Evolutionary conservation across 257 asterid genomes (phyloP).

Genomic region (Voacanga thouarsii): DNA sequence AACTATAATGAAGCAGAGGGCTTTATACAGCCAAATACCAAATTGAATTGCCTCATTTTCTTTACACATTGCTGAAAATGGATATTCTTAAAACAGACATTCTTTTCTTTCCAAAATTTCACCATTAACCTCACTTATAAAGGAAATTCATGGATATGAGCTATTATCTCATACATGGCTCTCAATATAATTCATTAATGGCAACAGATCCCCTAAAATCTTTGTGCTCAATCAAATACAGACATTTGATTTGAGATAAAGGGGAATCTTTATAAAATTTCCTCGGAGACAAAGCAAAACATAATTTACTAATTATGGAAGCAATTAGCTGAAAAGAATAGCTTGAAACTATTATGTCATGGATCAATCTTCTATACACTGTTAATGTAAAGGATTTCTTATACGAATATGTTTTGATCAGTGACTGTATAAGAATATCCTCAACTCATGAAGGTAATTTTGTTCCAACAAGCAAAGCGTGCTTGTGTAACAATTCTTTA

Average conservation of each 20-base stretch:
- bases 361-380: background rate
- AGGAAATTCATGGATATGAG: background rate
- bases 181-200: background rate
- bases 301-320: too few species aligned
- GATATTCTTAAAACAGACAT: too few species aligned
- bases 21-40: background rate
- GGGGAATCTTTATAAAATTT: background rate
- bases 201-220: background rate
- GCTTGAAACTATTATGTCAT: background rate
- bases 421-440: background rate
- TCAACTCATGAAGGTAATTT: background rate
- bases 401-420: too few species aligned
- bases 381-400: background rate
- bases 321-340: background rate
- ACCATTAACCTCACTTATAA: background rate
- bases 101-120: background rate
- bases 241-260: background rate
- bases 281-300: background rate
- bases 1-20: background rate
- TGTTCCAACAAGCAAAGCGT: background rate
- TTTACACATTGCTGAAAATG: background rate
- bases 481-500: too few species aligned
- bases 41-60: background rate
- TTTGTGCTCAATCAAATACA: background rate
- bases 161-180: background rate